Base-by-base conservation (phyloP, 331 rosid species). In the Malus hybrid region DNA sequence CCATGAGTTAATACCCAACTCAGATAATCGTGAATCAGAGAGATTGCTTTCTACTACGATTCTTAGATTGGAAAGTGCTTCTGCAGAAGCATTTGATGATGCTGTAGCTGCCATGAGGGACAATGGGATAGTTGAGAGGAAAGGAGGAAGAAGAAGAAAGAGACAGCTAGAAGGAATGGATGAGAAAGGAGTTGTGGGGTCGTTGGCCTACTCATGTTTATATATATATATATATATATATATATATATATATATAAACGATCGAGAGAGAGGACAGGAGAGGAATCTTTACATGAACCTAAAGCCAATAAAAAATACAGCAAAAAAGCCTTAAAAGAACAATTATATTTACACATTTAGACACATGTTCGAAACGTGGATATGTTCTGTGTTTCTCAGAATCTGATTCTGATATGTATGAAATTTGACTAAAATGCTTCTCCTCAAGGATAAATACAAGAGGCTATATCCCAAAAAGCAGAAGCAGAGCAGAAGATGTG, bases 21-120 rank as follows among this genome's bases (percentile, higher is more conserved):
- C 76, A 11, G 71, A 52, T 36, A 63, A 69, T 61, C 76, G 72
- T 1, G 80, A 74, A 27, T 19, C 33, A 0, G 80, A 63, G 29
- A 16, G 44, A 50, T 74, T 69, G 83, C 80, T 80, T 50, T 74
- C 76, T 2, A 80, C 72, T 69, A 6, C 42, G 80, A 80, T 80
- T 28, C 69, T 69, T 39, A 75, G 76, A 50, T 74, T 52, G 20
- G 76, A 60, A 52, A 54, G 55, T 27, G 76, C 52, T 60, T 50
- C 62, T 33, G 66, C 33, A 28, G 71, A 60, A 19, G 39, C 20
- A 19, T 13, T 29, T 34, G 90, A 81, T 73, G 87, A 36, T 1
- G 90, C 44, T 44, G 87, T 73, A 65, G 87, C 56, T 2, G 87
- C 76, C 83, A 80, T 82, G 76, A 74, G 68, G 3, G 1, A 24